Base-by-base conservation (phyloP, 805 yeast species). In the Tanozyma kutaoensis region DNA sequence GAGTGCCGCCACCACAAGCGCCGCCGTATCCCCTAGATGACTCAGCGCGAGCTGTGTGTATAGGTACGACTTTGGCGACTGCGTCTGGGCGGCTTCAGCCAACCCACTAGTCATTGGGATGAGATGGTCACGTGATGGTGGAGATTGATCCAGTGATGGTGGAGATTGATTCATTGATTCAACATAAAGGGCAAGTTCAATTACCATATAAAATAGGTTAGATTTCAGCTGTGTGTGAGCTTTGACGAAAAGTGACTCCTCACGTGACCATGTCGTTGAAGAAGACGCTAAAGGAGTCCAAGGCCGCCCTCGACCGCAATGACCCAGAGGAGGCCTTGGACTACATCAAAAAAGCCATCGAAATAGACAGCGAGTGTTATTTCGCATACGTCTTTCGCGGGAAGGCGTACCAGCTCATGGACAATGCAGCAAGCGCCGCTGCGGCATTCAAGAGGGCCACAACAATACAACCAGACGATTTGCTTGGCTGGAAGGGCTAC, bases 401-500 rank as follows among this genome's bases (percentile, higher is more conserved):
- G 7, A 84, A 81, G 45, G 68, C 84, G 1, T 57, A 64, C 30
- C 72, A 72, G 32, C 45, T 66, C 7, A 38, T 62, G 28, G 45
- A 55, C 10, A 49, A 66, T 5, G 31, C 45, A 4, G 40, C 44
- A 2, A 39, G 46, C 3, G 75, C 81, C 0, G 35, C 50, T 9
- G 36, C 35, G 15, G 46, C 64, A 8, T 76, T 74, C 39, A 39
- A 41, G 17, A 43, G 40, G 13, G 85, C 85, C 0, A 62, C 70
- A 3, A 39, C 45, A 5, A 27, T 73, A 1, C 66, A 71, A 16
- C 63, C 69, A 0, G 55, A 56, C 2, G 69, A 75, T 27, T 36
- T 72, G 2, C 46, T 68, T 15, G 93, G 85, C 0, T 86, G 91
- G 93, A 82, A 80, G 42, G 97, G 97, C 1, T 59, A 76, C 32